Evolutionary conservation across 1,284 basidiomycete genomes (phyloP).

Genomic region (Filobasidium uniguttulatum): DNA sequence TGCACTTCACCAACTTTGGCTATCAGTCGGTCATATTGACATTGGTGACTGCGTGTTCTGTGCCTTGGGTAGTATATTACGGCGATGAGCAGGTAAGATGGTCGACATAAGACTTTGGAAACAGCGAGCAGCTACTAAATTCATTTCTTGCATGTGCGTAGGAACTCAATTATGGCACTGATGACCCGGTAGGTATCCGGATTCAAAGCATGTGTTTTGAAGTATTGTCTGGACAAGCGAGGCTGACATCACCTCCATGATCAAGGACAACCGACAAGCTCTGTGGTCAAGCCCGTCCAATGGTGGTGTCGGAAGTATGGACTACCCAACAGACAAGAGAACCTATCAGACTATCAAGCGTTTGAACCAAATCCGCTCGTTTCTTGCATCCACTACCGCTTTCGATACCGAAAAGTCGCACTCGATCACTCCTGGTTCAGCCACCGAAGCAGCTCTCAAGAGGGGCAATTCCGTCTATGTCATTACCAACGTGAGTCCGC

Average conservation of each 20-base stretch:
- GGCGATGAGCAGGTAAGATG: not conserved
- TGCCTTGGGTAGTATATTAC: not conserved
- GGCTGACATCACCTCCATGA: not conserved
- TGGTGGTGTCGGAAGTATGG: not conserved
- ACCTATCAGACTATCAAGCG: conserved; percentile 1
- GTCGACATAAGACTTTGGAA: too few species aligned
- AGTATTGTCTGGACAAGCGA: not conserved
- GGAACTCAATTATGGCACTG: not conserved
- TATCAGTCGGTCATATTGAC: too few species aligned
- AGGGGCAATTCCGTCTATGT: not conserved
- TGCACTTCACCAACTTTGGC: not conserved
- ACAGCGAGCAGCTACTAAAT: too few species aligned
- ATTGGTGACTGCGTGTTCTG: not conserved
- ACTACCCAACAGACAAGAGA: not conserved
- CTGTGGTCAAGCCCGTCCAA: not conserved
- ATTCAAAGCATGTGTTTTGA: too few species aligned
- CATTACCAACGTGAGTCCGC: not conserved
- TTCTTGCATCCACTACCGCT: not conserved
- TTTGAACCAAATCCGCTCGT: not conserved
- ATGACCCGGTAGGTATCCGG: conserved; percentile 1
- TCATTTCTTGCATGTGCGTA: not conserved
- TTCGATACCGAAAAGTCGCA: not conserved
- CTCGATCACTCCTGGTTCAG: not conserved
- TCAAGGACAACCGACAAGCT: not conserved
- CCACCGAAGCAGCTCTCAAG: not conserved